Base-by-base conservation (phyloP, 2,329 filamentous ascomycete genomes). In the Monosporascus sp. region DNA sequence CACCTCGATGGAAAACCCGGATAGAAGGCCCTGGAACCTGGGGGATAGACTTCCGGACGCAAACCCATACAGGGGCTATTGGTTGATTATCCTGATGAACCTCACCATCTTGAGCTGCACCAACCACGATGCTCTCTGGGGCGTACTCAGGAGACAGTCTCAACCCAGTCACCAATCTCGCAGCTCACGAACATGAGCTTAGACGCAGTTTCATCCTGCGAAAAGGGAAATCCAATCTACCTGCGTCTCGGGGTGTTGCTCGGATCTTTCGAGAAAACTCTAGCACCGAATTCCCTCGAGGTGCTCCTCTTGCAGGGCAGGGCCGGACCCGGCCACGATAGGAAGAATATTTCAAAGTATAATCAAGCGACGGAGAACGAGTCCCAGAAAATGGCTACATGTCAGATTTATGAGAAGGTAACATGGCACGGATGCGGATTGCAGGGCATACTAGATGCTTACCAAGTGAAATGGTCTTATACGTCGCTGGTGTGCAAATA, bases 221-320 rank as follows among this genome's bases (percentile, higher is more conserved):
- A 71, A 94, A 49, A 91, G 86, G 69, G 81, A 85, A 57, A 79
- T 94, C 15, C 87, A 92, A 62, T 90, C 87, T 1, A 88, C 94
- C 68, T 78, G 77, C 14, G 85, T 88, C 2, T 88, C 88, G 1
- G 74, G 80, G 7, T 76, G 24, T 72, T 94, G 17, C 82, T 94
- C 51, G 76, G 78, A 1, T 93, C 94, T 64, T 75, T 94, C 56
- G 89, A 86, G 61, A 87, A 92, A 56, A 86, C 88, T 0, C 75
- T 94, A 38, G 85, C 85, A 20, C 89, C 89, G 1, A 89, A 94
- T 66, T 87, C 83, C 27, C 74, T 94, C n/a, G 87, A 94, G 68
- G 84, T 84, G 8, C 75, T 94, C 9, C 91, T 91, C 65, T 70
- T 94, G 48, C 88, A 92, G 67, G 87, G 92, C 54, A 72, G 73